Conservation (phyloP, 495 filamentous ascomycete genomes). For the Hypoxylon fuscum region DNA sequence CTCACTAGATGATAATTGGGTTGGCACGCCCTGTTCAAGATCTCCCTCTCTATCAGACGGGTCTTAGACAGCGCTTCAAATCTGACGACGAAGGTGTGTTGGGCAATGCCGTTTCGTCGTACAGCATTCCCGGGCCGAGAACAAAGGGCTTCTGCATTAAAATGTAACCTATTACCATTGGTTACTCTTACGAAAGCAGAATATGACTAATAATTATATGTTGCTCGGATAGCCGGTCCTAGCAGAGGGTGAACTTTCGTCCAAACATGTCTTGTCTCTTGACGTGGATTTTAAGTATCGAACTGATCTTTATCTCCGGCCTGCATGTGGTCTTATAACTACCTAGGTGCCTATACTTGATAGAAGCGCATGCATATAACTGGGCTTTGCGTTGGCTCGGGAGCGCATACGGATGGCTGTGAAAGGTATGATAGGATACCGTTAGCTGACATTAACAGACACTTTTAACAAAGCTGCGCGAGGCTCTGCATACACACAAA, state of each 20-base stretch:
- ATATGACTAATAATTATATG: conserved; percentile 34
- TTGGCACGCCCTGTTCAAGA: not conserved
- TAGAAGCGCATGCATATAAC: conserved; percentile 4
- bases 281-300: conserved; percentile 27
- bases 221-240: conserved; percentile 15
- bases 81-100: too few relatives aligned
- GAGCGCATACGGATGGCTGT: not conserved
- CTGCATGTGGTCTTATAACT: conserved; percentile 17
- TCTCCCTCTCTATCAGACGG: not conserved
- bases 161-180: conserved; percentile 19
- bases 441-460: conserved; percentile 7
- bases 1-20: too few relatives aligned
- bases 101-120: conserved; percentile 5
- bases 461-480: conserved; percentile 14
- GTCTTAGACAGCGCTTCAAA: too few relatives aligned
- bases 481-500: conserved; percentile 31
- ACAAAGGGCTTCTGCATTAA: conserved; percentile 16
- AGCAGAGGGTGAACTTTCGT: conserved; percentile 2
- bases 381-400: conserved; percentile 3
- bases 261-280: conserved; percentile 17
- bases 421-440: conserved; percentile 26
- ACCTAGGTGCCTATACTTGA: conserved; percentile 6
- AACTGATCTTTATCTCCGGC: conserved; percentile 6
- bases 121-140: conserved; percentile 33
- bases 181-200: conserved; percentile 12